Percentiles rank a stretch among this genome's conserved stretches.
phyloP scores from a whole-genome alignment of 2,329 filamentous ascomycete genomes.

The Fusarium anguioides region DNA sequence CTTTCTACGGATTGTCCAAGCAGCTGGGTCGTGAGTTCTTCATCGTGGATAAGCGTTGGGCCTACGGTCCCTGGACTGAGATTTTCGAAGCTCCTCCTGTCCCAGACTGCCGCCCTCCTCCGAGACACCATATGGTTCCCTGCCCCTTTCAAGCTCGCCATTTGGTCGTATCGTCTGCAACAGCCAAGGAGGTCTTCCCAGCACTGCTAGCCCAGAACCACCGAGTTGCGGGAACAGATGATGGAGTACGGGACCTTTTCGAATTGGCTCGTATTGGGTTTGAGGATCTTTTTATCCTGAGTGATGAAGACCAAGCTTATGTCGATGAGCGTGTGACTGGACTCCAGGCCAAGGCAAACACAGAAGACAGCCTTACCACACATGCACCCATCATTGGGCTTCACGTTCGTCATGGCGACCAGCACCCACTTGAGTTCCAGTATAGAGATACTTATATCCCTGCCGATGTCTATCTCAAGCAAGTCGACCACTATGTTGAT shows the following conservation, averaged over 20 bases:
- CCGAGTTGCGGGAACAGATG: constrained; percentile 38
- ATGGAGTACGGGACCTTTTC: constrained; percentile 67
- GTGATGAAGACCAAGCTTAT: constrained; percentile 72
- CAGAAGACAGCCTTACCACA: constrained; percentile 54
- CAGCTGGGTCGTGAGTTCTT: constrained; percentile 82
- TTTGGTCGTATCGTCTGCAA: constrained; percentile 77
- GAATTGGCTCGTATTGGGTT: constrained; percentile 76
- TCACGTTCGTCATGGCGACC: constrained; percentile 84
- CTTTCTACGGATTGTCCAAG: constrained; percentile 81
- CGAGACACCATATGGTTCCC: constrained; percentile 79
- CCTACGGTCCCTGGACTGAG: constrained; percentile 78
- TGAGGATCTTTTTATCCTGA: constrained; percentile 78
- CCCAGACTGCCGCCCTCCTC: constrained; percentile 75
- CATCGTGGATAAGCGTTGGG: constrained; percentile 85
- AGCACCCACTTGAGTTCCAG: constrained; percentile 80
- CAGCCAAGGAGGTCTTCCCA: constrained; percentile 72
- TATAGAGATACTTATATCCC: constrained; percentile 84
- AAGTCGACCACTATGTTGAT: constrained; percentile 67
- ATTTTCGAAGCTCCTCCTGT: constrained; percentile 77
- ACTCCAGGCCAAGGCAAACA: constrained; percentile 61
- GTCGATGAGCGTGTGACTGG: constrained; percentile 68
- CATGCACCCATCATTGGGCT: constrained; percentile 67
- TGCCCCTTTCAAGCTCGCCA: constrained; percentile 82
- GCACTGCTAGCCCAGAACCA: constrained; percentile 56
- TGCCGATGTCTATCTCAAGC: constrained; percentile 72